Evolutionary conservation across 345 rosid species (phyloP).

Genomic region (Kandelia obovata): DNA sequence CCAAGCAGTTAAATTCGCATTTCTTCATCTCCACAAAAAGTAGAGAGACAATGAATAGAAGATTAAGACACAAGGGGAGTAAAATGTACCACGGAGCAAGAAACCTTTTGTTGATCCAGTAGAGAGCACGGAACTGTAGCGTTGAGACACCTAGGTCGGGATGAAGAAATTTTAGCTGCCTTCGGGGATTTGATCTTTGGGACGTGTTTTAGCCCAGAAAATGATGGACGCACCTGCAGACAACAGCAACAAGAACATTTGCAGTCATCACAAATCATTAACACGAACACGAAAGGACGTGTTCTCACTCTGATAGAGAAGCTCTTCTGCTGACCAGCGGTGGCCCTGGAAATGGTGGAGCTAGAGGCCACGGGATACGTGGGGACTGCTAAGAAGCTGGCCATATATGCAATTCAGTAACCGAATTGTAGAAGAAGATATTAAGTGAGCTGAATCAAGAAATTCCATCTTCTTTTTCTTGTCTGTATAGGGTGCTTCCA

Average conservation of each 20-base stretch:
- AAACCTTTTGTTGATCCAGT: too few species aligned
- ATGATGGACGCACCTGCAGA: slow-evolving; percentile 36
- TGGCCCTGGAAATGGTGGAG: slow-evolving; percentile 11
- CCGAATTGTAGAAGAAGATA: not conserved
- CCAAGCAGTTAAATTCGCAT: not conserved
- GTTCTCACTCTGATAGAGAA: slow-evolving; percentile 24
- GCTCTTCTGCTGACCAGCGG: slow-evolving; percentile 16
- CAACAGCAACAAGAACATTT: not conserved
- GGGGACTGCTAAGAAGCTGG: slow-evolving; percentile 29
- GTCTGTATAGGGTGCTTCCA: slow-evolving; percentile 13
- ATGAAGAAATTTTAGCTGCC: slow-evolving; percentile 23
- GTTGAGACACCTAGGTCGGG: slow-evolving; percentile 30
- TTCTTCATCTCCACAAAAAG: not conserved
- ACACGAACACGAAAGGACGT: not conserved
- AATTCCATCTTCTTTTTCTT: not conserved
- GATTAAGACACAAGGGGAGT: not conserved
- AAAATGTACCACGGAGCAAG: slow-evolving; percentile 23
- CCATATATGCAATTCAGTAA: slow-evolving; percentile 23
- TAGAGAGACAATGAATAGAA: not conserved
- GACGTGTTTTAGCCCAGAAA: slow-evolving; percentile 26
- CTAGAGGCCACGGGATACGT: slow-evolving; percentile 22
- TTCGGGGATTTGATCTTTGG: slow-evolving; percentile 29
- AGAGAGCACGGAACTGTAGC: slow-evolving; percentile 40
- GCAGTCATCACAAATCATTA: not conserved
- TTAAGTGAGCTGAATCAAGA: slow-evolving; percentile 4